Base-by-base conservation (phyloP, 495 filamentous ascomycete genomes). In the Penicillium lividum region DNA sequence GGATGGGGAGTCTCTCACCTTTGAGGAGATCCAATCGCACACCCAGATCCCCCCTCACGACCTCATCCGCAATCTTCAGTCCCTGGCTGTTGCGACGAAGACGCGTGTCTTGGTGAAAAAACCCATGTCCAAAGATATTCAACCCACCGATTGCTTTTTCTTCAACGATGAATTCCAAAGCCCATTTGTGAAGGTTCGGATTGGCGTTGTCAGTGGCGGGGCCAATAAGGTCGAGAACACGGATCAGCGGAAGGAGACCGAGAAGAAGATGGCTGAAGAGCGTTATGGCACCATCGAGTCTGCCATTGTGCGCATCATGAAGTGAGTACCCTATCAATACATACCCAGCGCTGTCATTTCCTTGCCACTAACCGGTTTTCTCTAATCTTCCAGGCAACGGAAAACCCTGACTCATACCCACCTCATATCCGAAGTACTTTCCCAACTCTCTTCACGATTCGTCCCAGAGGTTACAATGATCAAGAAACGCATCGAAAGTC, bases 231-330 rank as follows among this genome's bases (percentile, higher is more conserved):
- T 95, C 0, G 94, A 99, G 71, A 89, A 82, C 51, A 83, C 88
- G 28, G 84, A 89, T 11, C 94, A 98, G 76, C 79, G 92, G 6
- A 86, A 86, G 64, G 86, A 92, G 60, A 98, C 94, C 2, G 90
- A 96, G 71, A 86, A 89, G 65, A 93, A 90, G 68, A 92, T 93
- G 64, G 86, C 92, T 53, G 87, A 93, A 57, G 87, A 88, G 38
- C 80, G 94, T 18, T 85, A 80, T 10, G 86, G 87, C 44, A 82
- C 85, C 18, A 89, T 96, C 50, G 94, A 98, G 67, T 92, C 94
- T 40, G 91, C 91, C 5, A 77, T 99, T 55, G 95, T 99, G 38
- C 80, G 93, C 15, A 95, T 93, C 67, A 97, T 97, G 93, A 96
- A 97, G 93, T 96, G 82, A 64, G 84, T 80, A 11, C 33, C 29